Evolutionary conservation across 176 grass and related monocot species (phyloP), one percentile per base, ranked within the genome.

Genomic region (Echinochloa phyllopogon): DNA sequence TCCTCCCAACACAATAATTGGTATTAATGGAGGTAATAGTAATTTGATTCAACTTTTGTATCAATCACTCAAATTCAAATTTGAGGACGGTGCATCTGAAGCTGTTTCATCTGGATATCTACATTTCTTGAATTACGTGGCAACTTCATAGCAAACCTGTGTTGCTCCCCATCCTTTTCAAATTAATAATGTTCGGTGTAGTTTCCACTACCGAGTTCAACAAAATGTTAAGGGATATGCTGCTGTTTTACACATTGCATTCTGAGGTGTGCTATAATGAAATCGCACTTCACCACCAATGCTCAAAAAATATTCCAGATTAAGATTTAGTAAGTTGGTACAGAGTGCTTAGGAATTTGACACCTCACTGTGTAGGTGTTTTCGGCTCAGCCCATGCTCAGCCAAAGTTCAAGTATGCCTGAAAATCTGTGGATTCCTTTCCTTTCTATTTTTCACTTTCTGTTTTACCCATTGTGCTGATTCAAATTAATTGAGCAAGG

Each of bases 401-500:
- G 68, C 4, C 42, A n/a, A 52, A 50, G 58, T 56, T 74, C 5
- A 66, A 76, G 53, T 76, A 69, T 4, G 39, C 14, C 18, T 40
- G 23, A 14, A 79, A 73, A 27, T 8, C 15, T 48, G 21, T 17
- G 33, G 72, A 20, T 60, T 18, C 47, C 17, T 11, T 43, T 76
- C 16, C 64, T 36, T 20, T 42, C 17, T n/a, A n/a, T 6, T 36
- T 29, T 33, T 56, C 18, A 0, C 18, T 56, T 57, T n/a, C 53
- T 3, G 20, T 57, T 67, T 23, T 86, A 79, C 27, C 1, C 1
- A 48, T 63, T 17, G 33, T 43, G 62, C 47, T 20, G 21, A 17
- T 80, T 80, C 3, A 53, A 65, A 81, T n/a, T 77, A 52, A 43
- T 74, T 55, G 49, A 51, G 53, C 20, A 7, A 53, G 27, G 64